Conservation (phyloP, 306 rosid genomes). For the Sophora flavescens region DNA sequence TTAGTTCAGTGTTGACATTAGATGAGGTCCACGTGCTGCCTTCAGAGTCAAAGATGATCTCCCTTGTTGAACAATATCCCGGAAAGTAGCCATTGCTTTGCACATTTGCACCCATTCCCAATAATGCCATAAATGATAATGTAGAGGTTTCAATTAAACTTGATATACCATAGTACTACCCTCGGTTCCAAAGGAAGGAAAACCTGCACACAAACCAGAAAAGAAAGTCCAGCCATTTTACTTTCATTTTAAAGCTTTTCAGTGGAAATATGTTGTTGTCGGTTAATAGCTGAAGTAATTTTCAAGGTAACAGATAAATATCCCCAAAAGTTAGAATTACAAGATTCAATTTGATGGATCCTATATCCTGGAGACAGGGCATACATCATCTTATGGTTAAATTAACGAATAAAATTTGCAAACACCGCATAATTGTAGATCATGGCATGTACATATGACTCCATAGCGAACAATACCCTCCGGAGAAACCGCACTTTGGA, state of each 20-base stretch:
- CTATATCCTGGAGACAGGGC: neutral
- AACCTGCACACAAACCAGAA: constrained; percentile 48
- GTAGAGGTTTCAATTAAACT: constrained; percentile 42
- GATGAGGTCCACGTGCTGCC: constrained; percentile 57
- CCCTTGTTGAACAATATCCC: constrained; percentile 45
- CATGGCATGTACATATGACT: neutral
- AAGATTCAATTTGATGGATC: neutral
- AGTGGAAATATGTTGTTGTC: neutral
- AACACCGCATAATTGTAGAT: neutral
- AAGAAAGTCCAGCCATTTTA: neutral
- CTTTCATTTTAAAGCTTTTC: neutral
- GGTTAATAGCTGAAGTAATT: neutral
- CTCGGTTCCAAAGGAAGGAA: constrained; percentile 40
- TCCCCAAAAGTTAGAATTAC: neutral
- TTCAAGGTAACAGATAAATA: neutral
- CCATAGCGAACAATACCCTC: neutral
- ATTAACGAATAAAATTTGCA: neutral
- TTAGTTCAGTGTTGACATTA: constrained; percentile 41
- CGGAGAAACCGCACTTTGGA: constrained; percentile 3
- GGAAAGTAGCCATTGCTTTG: constrained; percentile 52
- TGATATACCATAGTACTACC: constrained; percentile 22
- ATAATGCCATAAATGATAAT: constrained; percentile 52
- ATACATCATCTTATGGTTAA: neutral
- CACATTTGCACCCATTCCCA: constrained; percentile 57
- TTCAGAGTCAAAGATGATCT: constrained; percentile 48